Base-by-base conservation (phyloP, 2,329 filamentous ascomycete species). In the Colletotrichum truncatum region DNA sequence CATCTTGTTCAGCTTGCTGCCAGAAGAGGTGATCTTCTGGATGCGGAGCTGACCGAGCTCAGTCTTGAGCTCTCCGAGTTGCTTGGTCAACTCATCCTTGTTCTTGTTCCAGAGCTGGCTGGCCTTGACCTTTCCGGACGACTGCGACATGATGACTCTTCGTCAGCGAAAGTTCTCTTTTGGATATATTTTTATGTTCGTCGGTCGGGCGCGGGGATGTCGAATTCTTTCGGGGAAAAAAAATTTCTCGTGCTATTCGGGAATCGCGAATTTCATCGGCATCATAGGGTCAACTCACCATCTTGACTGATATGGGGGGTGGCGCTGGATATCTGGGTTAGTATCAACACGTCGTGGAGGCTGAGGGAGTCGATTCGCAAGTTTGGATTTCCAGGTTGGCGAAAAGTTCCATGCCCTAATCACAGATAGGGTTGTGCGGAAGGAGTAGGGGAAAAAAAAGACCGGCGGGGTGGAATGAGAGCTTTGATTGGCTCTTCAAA, bases 1-100 rank as follows among this genome's bases (percentile, higher is more conserved):
- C 94, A 98, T 98, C 89, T 93, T 96, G 86, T 90, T 97, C 81
- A 98, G 90, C 90, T 99, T 99, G 80, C 92, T 92, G 79, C 93
- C 91, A 75, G 93, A 94, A 77, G 95, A 97, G 79, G 94, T 88
- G 81, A 99, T 94, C 92, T 99, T 98, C 88, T 98, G 95, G 81
- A 97, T 97, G 82, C 96, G 92, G 79, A 99, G 90, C 87, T 95
- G 91, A 80, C 93, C 93, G 75, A 99, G 91, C 88, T 99, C 97
- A 72, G 91, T 90, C 93, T 98, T 97, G 81, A 97, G 88, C 85
- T 97, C 94, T 77, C 90, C 90, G 80, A 98, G 91, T 85, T 97
- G 94, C 89, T 96, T 97, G 81, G 89, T 89, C 84, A 99, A 89
- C 78, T 99, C 97, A 80, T 97, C 93, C 91, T 98, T 98, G 91